Percentiles rank a stretch among this genome's conserved stretches.
These are phyloP conservation scores for Diplocarpon rosae DNA, from an alignment of 2,329 filamentous ascomycete genomes.

Conservation along the genomic window DNA sequence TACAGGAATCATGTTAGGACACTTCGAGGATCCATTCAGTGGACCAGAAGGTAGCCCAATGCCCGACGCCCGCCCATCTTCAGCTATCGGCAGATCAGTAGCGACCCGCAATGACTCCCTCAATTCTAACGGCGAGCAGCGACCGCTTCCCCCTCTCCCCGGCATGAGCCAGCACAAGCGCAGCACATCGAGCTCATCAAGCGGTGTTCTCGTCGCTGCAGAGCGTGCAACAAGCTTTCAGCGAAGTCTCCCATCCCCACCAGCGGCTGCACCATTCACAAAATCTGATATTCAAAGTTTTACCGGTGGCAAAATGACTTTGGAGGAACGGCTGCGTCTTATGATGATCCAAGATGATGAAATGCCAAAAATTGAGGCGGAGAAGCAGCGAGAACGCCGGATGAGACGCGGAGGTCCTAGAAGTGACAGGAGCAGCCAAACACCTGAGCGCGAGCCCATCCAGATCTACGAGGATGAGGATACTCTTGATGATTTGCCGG, in stretches of 20 bases:
- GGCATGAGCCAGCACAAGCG: slow-evolving; percentile 38
- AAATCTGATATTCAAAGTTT: slow-evolving; percentile 73
- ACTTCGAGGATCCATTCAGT: slow-evolving; percentile 54
- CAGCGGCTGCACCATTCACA: slow-evolving; percentile 52
- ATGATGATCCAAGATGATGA: slow-evolving; percentile 75
- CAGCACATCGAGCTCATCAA: slow-evolving; percentile 43
- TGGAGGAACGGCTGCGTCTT: slow-evolving; percentile 75
- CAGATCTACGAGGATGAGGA: slow-evolving; percentile 45
- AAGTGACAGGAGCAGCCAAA: slow-evolving; percentile 30
- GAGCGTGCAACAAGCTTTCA: slow-evolving; percentile 59
- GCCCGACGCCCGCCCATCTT: slow-evolving; percentile 35
- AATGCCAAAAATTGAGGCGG: slow-evolving; percentile 45
- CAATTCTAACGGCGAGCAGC: slow-evolving; percentile 68
- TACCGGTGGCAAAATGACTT: slow-evolving; percentile 63
- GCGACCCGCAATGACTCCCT: slow-evolving; percentile 60
- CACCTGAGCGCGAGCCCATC: slow-evolving; percentile 25
- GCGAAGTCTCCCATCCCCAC: slow-evolving; percentile 62
- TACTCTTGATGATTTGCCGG: slow-evolving; percentile 47
- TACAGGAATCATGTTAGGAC: slow-evolving; percentile 18
- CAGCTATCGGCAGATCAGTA: slow-evolving; percentile 35
- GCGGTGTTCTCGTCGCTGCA: slow-evolving; percentile 56
- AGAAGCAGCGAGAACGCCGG: slow-evolving; percentile 57
- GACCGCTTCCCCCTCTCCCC: slow-evolving; percentile 80
- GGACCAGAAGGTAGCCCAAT: slow-evolving; percentile 53
- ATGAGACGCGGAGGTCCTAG: slow-evolving; percentile 50